phyloP scores from a whole-genome alignment of 2,329 filamentous ascomycete genomes.

The Coniochaeta hoffmannii region DNA sequence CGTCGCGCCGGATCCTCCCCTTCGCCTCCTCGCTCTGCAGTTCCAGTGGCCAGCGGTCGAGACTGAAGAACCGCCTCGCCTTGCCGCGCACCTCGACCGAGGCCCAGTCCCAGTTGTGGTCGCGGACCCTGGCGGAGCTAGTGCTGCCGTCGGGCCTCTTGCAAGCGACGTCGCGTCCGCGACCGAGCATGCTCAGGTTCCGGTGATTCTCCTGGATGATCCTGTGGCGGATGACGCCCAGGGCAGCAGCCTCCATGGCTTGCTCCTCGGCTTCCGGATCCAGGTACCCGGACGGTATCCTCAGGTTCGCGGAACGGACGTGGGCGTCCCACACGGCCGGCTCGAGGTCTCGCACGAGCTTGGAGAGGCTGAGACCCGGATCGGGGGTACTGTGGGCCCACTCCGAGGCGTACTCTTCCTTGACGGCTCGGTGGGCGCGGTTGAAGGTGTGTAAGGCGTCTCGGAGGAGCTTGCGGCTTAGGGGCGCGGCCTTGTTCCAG shows the following conservation, averaged over 20 bases:
- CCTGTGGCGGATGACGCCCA: conserved; percentile 24
- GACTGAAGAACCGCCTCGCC: conserved; percentile 30
- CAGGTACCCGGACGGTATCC: not conserved
- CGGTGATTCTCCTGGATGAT: conserved; percentile 35
- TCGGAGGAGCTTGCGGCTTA: not conserved
- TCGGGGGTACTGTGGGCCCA: not conserved
- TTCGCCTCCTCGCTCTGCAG: conserved; percentile 26
- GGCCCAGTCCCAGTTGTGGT: conserved; percentile 30
- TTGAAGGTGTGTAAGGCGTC: not conserved
- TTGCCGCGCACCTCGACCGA: conserved; percentile 13
- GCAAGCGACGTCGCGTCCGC: conserved; percentile 20
- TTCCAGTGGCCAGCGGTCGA: conserved; percentile 40
- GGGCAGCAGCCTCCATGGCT: conserved; percentile 8
- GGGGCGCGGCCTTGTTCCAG: not conserved
- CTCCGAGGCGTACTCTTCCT: not conserved
- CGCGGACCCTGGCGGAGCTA: conserved; percentile 2
- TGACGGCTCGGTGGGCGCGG: not conserved
- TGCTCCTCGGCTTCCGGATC: not conserved
- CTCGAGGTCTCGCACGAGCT: conserved; percentile 25
- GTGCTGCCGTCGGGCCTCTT: conserved; percentile 15
- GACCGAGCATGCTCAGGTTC: conserved; percentile 35
- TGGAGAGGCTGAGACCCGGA: conserved; percentile 9
- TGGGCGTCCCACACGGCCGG: conserved; percentile 11
- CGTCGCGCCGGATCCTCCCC: conserved; percentile 19
- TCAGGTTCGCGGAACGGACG: too few relatives aligned